phyloP scores from a whole-genome alignment of 257 asterid species.

The Scutellaria barbata region DNA sequence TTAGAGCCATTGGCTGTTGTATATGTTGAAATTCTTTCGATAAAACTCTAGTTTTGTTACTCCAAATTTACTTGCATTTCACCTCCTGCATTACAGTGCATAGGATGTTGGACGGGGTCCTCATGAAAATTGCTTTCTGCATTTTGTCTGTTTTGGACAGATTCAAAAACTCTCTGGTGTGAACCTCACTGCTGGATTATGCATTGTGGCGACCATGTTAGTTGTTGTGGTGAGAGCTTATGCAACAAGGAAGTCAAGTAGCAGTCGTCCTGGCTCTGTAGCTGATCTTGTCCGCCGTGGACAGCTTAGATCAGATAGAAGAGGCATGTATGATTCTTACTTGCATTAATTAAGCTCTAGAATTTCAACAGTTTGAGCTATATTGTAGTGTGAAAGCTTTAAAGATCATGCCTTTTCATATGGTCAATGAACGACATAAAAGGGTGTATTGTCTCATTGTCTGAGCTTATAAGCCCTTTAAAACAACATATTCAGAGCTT shows the following conservation, averaged over 20 bases:
- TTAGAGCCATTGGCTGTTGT: slow-evolving; percentile 26
- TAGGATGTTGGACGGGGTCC: neutral
- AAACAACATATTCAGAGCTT: neutral
- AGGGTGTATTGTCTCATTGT: neutral
- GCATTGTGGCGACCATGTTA: slow-evolving; percentile 61
- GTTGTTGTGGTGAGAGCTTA: slow-evolving; percentile 56
- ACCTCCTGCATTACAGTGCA: neutral
- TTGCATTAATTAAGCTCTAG: slow-evolving; percentile 25
- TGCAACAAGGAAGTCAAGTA: slow-evolving; percentile 53
- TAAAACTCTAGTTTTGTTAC: neutral
- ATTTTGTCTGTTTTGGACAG: slow-evolving; percentile 48
- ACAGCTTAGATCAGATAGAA: slow-evolving; percentile 95
- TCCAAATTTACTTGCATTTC: neutral
- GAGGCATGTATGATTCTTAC: slow-evolving; percentile 97
- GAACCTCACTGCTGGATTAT: slow-evolving; percentile 61
- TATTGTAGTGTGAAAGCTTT: neutral
- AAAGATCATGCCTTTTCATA: slow-evolving; percentile 13
- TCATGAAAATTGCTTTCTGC: slow-evolving; percentile 23
- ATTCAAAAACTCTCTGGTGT: slow-evolving; percentile 52
- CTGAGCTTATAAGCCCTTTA: neutral
- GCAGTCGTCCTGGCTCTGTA: slow-evolving; percentile 74
- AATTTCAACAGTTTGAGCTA: slow-evolving; percentile 10
- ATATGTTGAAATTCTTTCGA: neutral
- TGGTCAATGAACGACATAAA: slow-evolving; percentile 22
- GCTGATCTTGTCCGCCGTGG: slow-evolving; percentile 98